Conservation (phyloP, 1,284 basidiomycete genomes). For the Ustilago shanxiensis region DNA sequence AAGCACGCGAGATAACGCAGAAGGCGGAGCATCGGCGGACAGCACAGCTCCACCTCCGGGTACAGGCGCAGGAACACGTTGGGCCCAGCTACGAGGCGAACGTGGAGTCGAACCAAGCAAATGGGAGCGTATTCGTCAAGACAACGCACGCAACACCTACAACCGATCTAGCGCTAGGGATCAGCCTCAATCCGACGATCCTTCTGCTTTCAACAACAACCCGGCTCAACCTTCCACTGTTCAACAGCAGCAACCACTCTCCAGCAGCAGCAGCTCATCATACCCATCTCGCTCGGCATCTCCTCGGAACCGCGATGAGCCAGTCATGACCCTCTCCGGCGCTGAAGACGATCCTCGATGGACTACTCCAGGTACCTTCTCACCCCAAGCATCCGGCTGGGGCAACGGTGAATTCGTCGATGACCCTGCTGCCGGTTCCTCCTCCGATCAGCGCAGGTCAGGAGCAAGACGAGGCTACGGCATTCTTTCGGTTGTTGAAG, state of each 20-base stretch:
- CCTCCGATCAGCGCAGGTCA: background rate
- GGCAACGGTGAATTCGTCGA: slow-evolving; percentile 41
- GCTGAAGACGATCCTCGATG: slow-evolving; percentile 45
- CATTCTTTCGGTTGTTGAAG: slow-evolving; percentile 44
- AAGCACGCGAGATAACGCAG: background rate
- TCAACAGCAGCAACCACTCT: slow-evolving; percentile 4
- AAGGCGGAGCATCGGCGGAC: background rate
- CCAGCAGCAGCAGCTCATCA: background rate
- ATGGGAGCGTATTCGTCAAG: slow-evolving; percentile 57
- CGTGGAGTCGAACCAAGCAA: slow-evolving; percentile 54
- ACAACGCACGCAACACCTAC: slow-evolving; percentile 51
- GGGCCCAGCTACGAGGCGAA: slow-evolving; percentile 48
- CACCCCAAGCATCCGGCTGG: slow-evolving; percentile 40
- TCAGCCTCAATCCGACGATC: slow-evolving; percentile 15
- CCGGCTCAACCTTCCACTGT: background rate
- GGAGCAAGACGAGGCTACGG: slow-evolving; percentile 22
- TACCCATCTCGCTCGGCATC: background rate
- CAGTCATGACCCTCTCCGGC: slow-evolving; percentile 43
- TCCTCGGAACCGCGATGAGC: slow-evolving; percentile 27
- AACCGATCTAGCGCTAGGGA: slow-evolving; percentile 21
- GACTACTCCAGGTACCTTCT: slow-evolving; percentile 32
- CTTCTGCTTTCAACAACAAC: slow-evolving; percentile 4
- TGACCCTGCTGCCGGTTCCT: slow-evolving; percentile 29
- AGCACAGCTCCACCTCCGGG: slow-evolving; percentile 22
- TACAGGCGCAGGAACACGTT: slow-evolving; percentile 40